Evolutionary conservation across 2,329 filamentous ascomycete species (phyloP), one percentile per base, ranked within the genome.

Genomic region (Tolypocladium amazonense): DNA sequence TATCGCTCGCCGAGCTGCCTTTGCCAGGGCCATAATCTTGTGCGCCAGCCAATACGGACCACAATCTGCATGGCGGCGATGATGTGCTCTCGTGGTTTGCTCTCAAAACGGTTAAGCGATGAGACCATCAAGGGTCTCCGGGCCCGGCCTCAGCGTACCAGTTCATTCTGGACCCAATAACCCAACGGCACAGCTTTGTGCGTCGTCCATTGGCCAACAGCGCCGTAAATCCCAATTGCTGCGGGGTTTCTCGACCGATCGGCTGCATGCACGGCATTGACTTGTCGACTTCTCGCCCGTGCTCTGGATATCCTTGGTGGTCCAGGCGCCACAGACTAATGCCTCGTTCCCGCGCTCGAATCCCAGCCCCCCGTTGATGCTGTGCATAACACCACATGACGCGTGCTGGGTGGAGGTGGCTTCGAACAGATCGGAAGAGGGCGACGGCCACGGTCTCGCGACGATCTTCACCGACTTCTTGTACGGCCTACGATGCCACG

Each of bases 101-200:
- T 25, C 43, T 47, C 43, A 20, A 7, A 1, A 18, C 25, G 15
- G 45, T 33, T n/a, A 7, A 50, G 27, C 27, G 7, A 52, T 52
- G 25, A 33, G 27, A n/a, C 9, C 55, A 30, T 27, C 43, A 57
- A 23, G 57, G 37, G 35, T 25, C 18, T 37, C 20, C 7, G n/a
- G 20, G 23, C 9, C 33, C 47, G 43, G 47, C 50, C 57, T 54
- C 35, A 35, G 27, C 5, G n/a, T 43, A 47, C 33, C 63, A 71
- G 69, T 66, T 63, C 66, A 61, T 55, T 58, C 59, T 62, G 53
- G 58, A 63, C 59, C 69, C 69, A 71, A 71, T 71, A 60, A 61
- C 53, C 56, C 56, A 59, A 56, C 58, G 58, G 62, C 59, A 57
- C 55, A 55, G 59, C 62, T 59, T 57, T 57, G 64, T 27, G 58